phyloP scores from a whole-genome alignment of 192 early-diverging fungal genomes.

The Linnemannia zychae region DNA sequence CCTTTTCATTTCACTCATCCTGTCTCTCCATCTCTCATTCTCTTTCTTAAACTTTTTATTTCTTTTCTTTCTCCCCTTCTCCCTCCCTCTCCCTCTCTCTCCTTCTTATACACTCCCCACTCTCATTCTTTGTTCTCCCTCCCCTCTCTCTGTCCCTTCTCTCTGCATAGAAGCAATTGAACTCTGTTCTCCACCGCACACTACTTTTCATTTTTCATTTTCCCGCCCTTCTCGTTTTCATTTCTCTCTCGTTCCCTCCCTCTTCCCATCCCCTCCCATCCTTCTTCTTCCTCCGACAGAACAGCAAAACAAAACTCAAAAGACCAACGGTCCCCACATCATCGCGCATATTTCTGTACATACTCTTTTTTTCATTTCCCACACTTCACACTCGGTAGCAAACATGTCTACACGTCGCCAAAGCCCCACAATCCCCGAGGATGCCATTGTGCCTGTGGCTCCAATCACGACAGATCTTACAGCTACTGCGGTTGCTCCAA shows the following conservation, averaged over 20 bases:
- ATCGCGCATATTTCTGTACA: background rate
- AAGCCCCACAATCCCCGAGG: conserved; percentile 34
- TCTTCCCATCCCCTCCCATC: background rate
- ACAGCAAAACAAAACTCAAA: background rate
- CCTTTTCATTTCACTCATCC: background rate
- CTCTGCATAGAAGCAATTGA: background rate
- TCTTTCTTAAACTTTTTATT: background rate
- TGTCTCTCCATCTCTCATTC: background rate
- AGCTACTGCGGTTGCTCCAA: background rate
- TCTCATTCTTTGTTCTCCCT: background rate
- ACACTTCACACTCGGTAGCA: too few relatives aligned
- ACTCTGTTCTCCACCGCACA: background rate
- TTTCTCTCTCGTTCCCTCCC: background rate
- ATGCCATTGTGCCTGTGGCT: background rate
- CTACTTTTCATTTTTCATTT: background rate
- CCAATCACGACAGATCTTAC: background rate
- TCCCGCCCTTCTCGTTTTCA: conserved; percentile 1
- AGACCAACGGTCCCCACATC: too few relatives aligned
- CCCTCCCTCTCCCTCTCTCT: background rate
- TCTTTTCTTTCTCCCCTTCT: background rate
- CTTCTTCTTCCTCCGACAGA: background rate
- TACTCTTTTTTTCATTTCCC: background rate
- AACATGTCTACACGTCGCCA: conserved; percentile 30
- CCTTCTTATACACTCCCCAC: background rate
- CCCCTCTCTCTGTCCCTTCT: background rate